Conservation (phyloP, 345 rosid species). For the Salix exigua region DNA sequence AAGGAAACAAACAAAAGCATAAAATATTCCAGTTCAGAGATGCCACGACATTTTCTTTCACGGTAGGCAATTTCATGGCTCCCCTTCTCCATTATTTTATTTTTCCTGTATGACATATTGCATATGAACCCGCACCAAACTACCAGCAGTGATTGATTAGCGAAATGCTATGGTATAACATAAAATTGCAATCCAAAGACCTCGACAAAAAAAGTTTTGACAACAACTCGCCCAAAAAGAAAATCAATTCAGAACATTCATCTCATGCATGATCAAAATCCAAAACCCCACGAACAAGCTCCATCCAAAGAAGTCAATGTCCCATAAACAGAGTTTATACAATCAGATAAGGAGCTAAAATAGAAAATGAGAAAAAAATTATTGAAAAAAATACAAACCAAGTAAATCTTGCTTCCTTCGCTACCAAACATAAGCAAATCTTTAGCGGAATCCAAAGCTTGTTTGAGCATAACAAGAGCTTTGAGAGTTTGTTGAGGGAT, state of each 20-base stretch:
- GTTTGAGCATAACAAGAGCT: slow-evolving; percentile 46
- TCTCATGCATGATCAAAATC: background rate
- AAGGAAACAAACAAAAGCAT: background rate
- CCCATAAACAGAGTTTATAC: background rate
- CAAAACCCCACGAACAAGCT: background rate
- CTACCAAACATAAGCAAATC: slow-evolving; percentile 71
- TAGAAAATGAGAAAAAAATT: background rate
- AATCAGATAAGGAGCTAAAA: background rate
- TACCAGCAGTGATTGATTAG: background rate
- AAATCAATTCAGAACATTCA: background rate
- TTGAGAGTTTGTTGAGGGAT: slow-evolving; percentile 43
- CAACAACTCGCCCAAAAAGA: background rate
- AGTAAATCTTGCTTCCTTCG: slow-evolving; percentile 86
- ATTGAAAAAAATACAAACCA: slow-evolving; percentile 49
- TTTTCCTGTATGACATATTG: background rate
- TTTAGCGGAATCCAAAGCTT: slow-evolving; percentile 48
- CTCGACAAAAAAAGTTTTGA: background rate
- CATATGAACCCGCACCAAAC: background rate
- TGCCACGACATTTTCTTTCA: background rate
- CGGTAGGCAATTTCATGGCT: background rate
- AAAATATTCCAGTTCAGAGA: background rate
- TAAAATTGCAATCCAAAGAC: background rate
- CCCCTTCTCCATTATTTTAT: background rate
- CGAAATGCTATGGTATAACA: background rate
- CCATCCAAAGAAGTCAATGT: background rate